Conservation (phyloP, 2,329 filamentous ascomycete species). For the Apiospora kogelbergensis region DNA sequence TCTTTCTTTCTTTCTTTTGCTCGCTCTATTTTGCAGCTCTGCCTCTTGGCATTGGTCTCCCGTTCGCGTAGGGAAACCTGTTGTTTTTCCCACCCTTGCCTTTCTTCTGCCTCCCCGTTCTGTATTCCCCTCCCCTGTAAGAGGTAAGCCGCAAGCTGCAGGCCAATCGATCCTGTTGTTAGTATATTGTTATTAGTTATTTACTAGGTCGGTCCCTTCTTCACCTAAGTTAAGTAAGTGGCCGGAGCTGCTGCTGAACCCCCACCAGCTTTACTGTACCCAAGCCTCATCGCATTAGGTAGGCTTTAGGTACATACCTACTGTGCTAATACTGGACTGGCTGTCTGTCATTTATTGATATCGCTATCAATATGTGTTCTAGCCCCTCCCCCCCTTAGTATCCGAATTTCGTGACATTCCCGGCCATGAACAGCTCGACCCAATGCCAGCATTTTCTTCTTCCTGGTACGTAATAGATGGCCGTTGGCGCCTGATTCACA, state of each 20-base stretch:
- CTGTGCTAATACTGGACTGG: background rate
- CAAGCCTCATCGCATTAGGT: background rate
- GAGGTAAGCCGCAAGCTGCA: background rate
- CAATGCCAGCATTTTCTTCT: background rate
- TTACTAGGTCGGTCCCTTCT: background rate
- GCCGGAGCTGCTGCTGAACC: background rate
- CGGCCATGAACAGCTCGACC: background rate
- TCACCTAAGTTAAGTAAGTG: background rate
- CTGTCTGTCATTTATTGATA: constrained; percentile 1
- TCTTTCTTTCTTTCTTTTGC: constrained; percentile 13
- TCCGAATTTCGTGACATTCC: background rate
- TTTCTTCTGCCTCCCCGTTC: background rate
- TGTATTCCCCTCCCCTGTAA: background rate
- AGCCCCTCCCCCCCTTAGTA: background rate
- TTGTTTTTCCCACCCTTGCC: background rate
- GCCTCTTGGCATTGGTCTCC: background rate
- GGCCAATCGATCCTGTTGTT: background rate
- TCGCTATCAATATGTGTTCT: background rate
- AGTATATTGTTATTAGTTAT: too few relatives aligned
- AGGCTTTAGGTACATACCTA: background rate
- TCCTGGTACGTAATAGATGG: background rate
- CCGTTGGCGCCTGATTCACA: constrained; percentile 3
- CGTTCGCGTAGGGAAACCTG: background rate
- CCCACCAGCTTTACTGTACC: background rate
- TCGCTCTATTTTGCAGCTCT: background rate